phyloP scores from a whole-genome alignment of 441 rosid species.

The Monsonia emarginata region DNA sequence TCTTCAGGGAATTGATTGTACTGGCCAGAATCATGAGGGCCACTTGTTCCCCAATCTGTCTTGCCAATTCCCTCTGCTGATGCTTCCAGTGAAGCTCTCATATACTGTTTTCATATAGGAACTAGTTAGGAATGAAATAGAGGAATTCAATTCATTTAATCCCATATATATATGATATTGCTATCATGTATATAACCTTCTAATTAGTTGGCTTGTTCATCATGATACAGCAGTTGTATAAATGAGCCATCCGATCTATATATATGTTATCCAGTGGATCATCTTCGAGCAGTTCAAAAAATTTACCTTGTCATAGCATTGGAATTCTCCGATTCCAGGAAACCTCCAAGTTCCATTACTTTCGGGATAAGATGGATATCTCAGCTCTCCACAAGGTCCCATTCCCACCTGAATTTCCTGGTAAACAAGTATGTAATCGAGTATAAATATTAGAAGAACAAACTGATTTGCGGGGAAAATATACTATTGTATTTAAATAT shows the following conservation, averaged over 20 bases:
- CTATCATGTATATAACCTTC: no score
- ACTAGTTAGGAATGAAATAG: constrained; percentile 9
- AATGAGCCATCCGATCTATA: background rate
- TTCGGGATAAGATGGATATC: constrained; percentile 91
- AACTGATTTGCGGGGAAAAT: background rate
- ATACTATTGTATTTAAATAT: no score
- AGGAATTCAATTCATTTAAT: background rate
- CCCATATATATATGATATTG: no score
- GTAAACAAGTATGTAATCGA: constrained; percentile 20
- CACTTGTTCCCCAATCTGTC: constrained; percentile 61
- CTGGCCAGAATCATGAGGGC: constrained; percentile 78
- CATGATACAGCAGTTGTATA: background rate
- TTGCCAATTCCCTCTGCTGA: constrained; percentile 58
- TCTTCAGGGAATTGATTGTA: constrained; percentile 78
- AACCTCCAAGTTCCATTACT: constrained; percentile 87
- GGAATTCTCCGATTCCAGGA: constrained; percentile 96
- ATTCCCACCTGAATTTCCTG: constrained; percentile 95
- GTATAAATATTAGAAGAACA: constrained; percentile 3
- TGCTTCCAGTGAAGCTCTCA: constrained; percentile 74
- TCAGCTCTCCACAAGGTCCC: constrained; percentile 94
- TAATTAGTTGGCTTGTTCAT: background rate
- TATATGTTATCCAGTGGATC: background rate
- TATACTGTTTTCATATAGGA: constrained; percentile 48
- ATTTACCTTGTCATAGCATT: constrained; percentile 82
- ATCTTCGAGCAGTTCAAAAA: background rate